These are phyloP conservation scores for Zymoseptoria brevis DNA, from an alignment of 2,329 filamentous ascomycete species.

Conservation along the genomic window DNA sequence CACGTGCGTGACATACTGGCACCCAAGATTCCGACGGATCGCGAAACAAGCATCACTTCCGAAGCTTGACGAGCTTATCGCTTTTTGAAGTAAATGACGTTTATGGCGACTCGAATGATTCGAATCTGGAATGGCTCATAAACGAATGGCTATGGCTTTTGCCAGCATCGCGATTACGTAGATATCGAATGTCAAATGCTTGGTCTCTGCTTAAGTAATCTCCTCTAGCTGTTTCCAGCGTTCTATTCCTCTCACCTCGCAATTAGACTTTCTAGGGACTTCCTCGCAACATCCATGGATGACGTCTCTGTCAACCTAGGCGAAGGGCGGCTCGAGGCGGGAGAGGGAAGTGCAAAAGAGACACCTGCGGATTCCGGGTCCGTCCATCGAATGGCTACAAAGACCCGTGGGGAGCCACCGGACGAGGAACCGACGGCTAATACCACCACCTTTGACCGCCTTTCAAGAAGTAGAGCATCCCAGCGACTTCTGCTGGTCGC, in stretches of 20 bases:
- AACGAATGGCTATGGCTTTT: neutral
- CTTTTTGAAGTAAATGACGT: neutral
- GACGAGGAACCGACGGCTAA: neutral
- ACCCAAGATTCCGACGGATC: neutral
- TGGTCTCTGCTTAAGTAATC: neutral
- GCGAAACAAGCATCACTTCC: neutral
- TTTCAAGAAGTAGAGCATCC: neutral
- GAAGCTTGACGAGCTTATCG: neutral
- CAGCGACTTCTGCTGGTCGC: slow-evolving; percentile 3
- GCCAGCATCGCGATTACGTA: neutral
- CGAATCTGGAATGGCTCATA: neutral
- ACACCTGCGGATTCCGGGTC: neutral
- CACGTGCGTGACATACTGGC: neutral
- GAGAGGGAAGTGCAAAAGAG: neutral
- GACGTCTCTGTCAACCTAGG: neutral
- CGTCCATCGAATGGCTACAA: neutral
- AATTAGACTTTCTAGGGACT: neutral
- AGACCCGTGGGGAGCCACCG: neutral
- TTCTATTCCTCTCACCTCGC: neutral
- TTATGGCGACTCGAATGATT: neutral
- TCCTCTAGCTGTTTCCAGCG: neutral
- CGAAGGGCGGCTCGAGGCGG: neutral
- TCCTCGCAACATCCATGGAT: neutral
- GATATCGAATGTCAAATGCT: neutral
- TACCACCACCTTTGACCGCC: neutral